These are phyloP conservation scores for Lactarius deliciosus DNA, from an alignment of 768 basidiomycete genomes.

Conservation along the genomic window DNA sequence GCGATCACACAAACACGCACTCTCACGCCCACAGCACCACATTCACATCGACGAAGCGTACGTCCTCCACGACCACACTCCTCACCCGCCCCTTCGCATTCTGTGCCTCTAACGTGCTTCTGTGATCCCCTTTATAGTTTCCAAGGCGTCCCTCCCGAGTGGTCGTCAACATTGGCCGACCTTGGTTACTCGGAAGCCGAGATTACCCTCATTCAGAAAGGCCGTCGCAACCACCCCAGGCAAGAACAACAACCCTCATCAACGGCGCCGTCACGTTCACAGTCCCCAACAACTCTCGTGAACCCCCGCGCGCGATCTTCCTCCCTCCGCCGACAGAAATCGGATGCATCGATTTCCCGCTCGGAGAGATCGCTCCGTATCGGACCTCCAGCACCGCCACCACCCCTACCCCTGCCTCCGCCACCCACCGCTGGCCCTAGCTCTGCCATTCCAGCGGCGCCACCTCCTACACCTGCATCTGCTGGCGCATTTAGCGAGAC, in stretches of 20 bases:
- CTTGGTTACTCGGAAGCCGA: slow-evolving; percentile 31
- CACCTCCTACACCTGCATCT: slow-evolving; percentile 17
- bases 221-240: slow-evolving; percentile 26
- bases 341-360: slow-evolving; percentile 26
- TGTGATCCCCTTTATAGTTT: slow-evolving; percentile 14
- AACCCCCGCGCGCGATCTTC: slow-evolving; percentile 23
- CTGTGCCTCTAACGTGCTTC: background rate
- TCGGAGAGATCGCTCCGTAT: slow-evolving; percentile 24
- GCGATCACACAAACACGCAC: background rate
- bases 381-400: slow-evolving; percentile 23
- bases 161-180: slow-evolving; percentile 23
- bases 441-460: slow-evolving; percentile 2
- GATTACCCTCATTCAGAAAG: slow-evolving; percentile 26
- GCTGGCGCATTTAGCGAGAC: background rate
- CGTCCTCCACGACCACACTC: background rate
- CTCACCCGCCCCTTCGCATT: background rate
- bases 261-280: slow-evolving; percentile 8
- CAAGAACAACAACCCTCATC: background rate
- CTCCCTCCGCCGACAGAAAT: slow-evolving; percentile 24
- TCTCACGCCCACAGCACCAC: slow-evolving; percentile 20
- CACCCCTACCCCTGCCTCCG: slow-evolving; percentile 16
- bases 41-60: slow-evolving; percentile 29
- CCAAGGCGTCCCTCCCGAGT: slow-evolving; percentile 26
- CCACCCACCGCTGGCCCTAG: background rate
- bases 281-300: slow-evolving; percentile 11